These are phyloP conservation scores for Neostapfia colusana DNA, from an alignment of 176 grass and related monocot genomes.

Conservation along the genomic window DNA sequence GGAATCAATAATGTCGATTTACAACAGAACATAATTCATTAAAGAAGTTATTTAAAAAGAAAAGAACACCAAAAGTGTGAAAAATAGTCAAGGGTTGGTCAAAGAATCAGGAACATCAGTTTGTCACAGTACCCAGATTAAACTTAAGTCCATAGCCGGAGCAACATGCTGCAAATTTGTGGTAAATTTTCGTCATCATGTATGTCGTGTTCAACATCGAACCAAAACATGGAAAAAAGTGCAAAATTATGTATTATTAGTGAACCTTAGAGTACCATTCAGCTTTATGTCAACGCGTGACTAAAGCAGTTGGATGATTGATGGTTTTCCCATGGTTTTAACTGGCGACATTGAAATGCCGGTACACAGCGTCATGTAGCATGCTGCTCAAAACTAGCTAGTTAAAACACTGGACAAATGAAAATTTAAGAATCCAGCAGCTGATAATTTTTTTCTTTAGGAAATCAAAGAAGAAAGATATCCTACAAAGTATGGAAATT, in stretches of 20 bases:
- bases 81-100: conserved; percentile 11
- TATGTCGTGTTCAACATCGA: neutral
- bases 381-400: neutral
- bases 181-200: conserved; percentile 14
- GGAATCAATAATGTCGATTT: conserved; percentile 15
- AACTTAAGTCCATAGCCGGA: neutral
- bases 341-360: neutral
- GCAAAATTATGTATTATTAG: neutral
- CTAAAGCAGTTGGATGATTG: neutral
- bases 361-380: neutral
- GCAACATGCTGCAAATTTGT: neutral
- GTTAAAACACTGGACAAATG: neutral
- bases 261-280: neutral
- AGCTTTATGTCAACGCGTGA: neutral
- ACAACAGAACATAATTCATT: conserved; percentile 19
- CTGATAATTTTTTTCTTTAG: neutral
- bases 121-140: conserved; percentile 26
- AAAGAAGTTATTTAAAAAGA: conserved; percentile 10
- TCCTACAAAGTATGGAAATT: neutral
- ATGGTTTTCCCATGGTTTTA: neutral
- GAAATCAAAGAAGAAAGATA: neutral
- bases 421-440: neutral
- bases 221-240: neutral
- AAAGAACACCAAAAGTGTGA: neutral
- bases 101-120: conserved; percentile 18